A percentile compares a stretch with the other conserved stretches of the same genome.
phyloP scores from a whole-genome alignment of 176 grass and related monocot species.

The Triticum dicoccoides region DNA sequence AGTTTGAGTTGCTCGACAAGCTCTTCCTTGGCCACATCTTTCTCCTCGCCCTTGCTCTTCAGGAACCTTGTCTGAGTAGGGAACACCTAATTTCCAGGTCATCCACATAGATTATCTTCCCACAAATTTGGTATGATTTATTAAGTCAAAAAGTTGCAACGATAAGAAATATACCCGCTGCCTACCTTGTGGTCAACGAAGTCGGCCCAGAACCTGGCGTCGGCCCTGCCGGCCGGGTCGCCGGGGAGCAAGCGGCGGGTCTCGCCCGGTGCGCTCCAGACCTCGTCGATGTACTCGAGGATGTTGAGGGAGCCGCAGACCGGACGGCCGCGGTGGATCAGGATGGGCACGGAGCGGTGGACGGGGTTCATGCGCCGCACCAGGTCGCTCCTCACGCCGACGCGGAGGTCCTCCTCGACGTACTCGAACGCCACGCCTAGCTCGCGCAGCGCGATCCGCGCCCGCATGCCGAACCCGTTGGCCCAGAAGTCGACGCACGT shows the following conservation, averaged over 20 bases:
- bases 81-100: conserved; percentile 8
- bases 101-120: not conserved
- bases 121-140: no score
- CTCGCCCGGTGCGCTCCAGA: not conserved
- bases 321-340: conserved; percentile 9
- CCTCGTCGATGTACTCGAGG: conserved; percentile 36
- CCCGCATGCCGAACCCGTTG: conserved; percentile 27
- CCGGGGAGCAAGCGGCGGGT: not conserved
- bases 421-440: not conserved
- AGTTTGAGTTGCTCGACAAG: conserved; percentile 14
- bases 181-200: conserved; percentile 38
- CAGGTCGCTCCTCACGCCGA: conserved; percentile 2
- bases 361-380: conserved; percentile 33
- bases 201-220: conserved; percentile 33
- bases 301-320: conserved; percentile 36
- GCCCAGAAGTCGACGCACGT: conserved; percentile 13
- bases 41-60: conserved; percentile 22
- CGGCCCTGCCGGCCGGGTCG: not conserved
- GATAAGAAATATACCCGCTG: no score
- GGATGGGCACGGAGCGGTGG: conserved; percentile 9
- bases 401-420: not conserved
- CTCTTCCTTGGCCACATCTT: conserved; percentile 18
- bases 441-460: not conserved
- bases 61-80: conserved; percentile 18
- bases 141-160: no score